Evolutionary conservation across 306 rosid genomes (phyloP).

Genomic region (Fagus crenata): DNA sequence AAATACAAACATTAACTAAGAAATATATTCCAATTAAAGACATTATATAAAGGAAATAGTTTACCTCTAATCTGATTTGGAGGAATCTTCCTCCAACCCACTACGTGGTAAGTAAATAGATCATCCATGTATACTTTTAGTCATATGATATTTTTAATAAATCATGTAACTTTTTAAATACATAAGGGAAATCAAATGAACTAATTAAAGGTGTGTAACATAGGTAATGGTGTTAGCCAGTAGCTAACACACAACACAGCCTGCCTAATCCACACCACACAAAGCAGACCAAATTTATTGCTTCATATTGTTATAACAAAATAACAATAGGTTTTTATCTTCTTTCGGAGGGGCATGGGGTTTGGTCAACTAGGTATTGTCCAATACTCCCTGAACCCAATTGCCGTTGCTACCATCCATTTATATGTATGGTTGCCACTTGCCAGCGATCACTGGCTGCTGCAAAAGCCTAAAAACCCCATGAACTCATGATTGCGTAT

Average conservation of each 20-base stretch:
- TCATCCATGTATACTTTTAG: no score
- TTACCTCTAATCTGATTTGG: no score
- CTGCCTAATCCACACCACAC: slow-evolving; percentile 3
- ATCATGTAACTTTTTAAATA: no score
- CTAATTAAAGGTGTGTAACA: background rate
- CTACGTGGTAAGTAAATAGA: no score
- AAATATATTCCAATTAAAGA: background rate
- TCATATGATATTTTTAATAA: no score
- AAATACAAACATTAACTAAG: background rate
- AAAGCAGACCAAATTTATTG: slow-evolving; percentile 13
- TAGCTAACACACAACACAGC: slow-evolving; percentile 38
- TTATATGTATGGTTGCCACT: background rate
- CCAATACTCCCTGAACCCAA: slow-evolving; percentile 33
- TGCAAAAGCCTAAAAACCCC: slow-evolving; percentile 79
- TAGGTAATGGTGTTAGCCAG: slow-evolving; percentile 44
- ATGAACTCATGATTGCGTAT: slow-evolving; percentile 74
- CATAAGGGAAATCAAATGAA: background rate
- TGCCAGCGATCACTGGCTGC: slow-evolving; percentile 43
- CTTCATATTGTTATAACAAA: background rate
- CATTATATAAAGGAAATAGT: no score
- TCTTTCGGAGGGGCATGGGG: background rate
- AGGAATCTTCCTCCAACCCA: no score
- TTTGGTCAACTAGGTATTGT: slow-evolving; percentile 71
- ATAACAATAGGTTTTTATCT: background rate
- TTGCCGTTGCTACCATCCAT: background rate